Conservation (phyloP, 2,329 filamentous ascomycete species). For the Fusarium decemcellulare region DNA sequence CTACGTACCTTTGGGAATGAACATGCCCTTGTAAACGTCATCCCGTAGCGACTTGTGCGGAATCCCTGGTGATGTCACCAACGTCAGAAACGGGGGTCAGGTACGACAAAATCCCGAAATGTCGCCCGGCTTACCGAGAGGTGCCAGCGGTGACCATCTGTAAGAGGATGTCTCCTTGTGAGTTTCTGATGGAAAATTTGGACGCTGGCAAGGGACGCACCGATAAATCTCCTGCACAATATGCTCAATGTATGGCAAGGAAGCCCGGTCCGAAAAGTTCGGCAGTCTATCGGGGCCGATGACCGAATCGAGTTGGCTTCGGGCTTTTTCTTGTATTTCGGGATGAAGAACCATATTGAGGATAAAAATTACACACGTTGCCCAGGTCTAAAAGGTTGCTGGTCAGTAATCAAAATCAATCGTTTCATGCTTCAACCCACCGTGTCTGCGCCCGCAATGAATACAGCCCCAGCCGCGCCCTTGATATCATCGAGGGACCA, state of each 20-base stretch:
- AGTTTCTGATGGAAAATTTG: not conserved
- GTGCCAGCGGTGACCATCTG: constrained; percentile 60
- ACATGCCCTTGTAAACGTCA: constrained; percentile 70
- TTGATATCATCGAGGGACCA: constrained; percentile 61
- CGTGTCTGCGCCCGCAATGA: constrained; percentile 64
- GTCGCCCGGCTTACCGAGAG: constrained; percentile 54
- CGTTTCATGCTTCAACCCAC: constrained; percentile 35
- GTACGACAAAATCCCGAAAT: not conserved
- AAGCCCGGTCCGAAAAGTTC: constrained; percentile 58
- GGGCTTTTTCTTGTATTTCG: constrained; percentile 62
- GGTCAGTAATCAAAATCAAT: constrained; percentile 42
- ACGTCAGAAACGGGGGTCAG: constrained; percentile 26
- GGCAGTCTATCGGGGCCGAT: constrained; percentile 60
- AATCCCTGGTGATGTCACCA: constrained; percentile 51
- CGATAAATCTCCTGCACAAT: constrained; percentile 62
- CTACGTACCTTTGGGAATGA: constrained; percentile 66
- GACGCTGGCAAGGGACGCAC: constrained; percentile 14
- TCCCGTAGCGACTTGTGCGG: constrained; percentile 69
- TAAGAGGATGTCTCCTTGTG: not conserved
- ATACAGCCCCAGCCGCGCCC: constrained; percentile 64
- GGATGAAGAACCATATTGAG: constrained; percentile 60
- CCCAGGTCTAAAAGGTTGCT: constrained; percentile 42
- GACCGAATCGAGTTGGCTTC: constrained; percentile 61
- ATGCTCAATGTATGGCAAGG: constrained; percentile 59
- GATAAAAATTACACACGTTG: constrained; percentile 55